Conservation (phyloP, 1,139 yeast genomes). For the Yamadazyma siamensis region DNA sequence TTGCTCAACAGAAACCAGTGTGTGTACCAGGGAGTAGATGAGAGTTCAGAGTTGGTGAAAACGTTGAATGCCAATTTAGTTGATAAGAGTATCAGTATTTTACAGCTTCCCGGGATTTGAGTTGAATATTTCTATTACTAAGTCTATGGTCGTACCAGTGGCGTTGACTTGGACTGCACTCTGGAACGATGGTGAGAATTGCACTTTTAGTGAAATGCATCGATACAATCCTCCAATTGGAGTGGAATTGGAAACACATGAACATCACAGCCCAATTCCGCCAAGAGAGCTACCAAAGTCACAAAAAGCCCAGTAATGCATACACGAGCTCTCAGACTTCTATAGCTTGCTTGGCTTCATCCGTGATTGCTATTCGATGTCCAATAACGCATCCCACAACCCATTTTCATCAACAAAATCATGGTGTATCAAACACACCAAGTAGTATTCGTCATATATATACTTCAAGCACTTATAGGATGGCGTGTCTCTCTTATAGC, state of each 20-base stretch:
- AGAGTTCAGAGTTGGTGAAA: slow-evolving; percentile 17
- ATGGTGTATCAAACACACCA: slow-evolving; percentile 84
- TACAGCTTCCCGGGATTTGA: slow-evolving; percentile 15
- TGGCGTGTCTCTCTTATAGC: slow-evolving; percentile 58
- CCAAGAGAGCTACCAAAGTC: no score
- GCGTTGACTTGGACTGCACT: neutral
- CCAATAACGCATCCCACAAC: slow-evolving; percentile 66
- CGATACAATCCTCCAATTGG: no score
- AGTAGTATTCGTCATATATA: slow-evolving; percentile 60
- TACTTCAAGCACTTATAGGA: slow-evolving; percentile 60
- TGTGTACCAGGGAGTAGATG: slow-evolving; percentile 31
- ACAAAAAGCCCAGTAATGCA: no score
- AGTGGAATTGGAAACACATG: no score
- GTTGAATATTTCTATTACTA: neutral
- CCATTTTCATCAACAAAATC: slow-evolving; percentile 73
- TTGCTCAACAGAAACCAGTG: slow-evolving; percentile 29
- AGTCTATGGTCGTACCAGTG: neutral
- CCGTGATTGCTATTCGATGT: slow-evolving; percentile 23
- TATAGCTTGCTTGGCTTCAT: no score
- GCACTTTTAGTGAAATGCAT: no score
- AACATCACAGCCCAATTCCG: no score
- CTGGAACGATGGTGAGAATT: no score
- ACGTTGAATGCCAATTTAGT: slow-evolving; percentile 25
- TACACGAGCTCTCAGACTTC: no score
- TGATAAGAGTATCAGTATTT: slow-evolving; percentile 31